phyloP scores from a whole-genome alignment of 2,329 filamentous ascomycete species.

The Lecanicillium sp. region DNA sequence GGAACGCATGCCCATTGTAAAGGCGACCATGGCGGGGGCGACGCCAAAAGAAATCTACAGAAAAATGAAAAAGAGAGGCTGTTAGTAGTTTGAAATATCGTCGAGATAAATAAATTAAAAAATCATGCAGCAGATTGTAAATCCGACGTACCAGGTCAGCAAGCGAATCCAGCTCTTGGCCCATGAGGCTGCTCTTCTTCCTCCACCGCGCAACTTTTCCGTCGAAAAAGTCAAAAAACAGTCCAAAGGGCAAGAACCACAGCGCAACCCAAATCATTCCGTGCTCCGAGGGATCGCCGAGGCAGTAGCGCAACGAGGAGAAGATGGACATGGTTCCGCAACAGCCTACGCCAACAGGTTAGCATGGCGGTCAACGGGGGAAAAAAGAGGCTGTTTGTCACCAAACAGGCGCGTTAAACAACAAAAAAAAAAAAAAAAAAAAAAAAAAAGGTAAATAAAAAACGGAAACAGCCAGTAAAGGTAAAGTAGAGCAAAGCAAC shows the following conservation, averaged over 20 bases:
- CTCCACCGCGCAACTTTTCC: conserved; percentile 94
- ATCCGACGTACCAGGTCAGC: conserved; percentile 89
- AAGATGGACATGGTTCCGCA: conserved; percentile 94
- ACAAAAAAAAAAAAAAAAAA: no score
- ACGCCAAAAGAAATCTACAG: conserved; percentile 94
- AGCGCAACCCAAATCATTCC: conserved; percentile 75
- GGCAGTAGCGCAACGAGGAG: conserved; percentile 87
- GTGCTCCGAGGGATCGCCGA: conserved; percentile 58
- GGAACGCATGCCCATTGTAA: conserved; percentile 82
- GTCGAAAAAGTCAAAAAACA: conserved; percentile 98
- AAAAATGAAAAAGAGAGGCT: background rate
- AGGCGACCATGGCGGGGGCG: conserved; percentile 77
- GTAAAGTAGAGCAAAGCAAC: conserved; percentile 9
- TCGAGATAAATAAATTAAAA: no score
- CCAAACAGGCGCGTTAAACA: no score
- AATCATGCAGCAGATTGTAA: no score
- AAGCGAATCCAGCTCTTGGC: conserved; percentile 91
- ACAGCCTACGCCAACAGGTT: conserved; percentile 41
- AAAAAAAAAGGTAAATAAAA: no score
- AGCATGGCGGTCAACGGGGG: conserved; percentile 3
- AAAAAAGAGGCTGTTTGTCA: background rate
- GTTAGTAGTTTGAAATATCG: conserved; percentile 10
- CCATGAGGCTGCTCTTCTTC: conserved; percentile 95
- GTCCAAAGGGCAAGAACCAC: conserved; percentile 78
- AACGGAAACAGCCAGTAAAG: no score